Evolutionary conservation across 257 asterid genomes (phyloP), one percentile per base, ranked within the genome.

Genomic region (Lycium barbarum): DNA sequence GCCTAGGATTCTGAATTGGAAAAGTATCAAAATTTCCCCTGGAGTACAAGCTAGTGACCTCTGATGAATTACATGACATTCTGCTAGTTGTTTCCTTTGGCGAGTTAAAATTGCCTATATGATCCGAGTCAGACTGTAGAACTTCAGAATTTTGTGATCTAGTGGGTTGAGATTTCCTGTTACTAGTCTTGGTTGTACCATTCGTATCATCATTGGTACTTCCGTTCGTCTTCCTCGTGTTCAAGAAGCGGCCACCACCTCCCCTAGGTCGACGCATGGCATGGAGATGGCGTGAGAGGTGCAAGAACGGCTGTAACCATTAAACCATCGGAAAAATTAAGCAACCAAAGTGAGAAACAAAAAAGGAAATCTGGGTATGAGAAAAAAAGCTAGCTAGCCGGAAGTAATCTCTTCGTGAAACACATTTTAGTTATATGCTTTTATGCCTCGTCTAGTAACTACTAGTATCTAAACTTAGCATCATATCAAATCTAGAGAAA

Each of bases 201-300:
- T 67, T 84, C 10, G 81, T 73, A 43, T 80, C 43, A 36, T 40
- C 45, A 3, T 61, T 61, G 43, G 17, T 35, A 66, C 63, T 51
- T 76, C 51, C 83, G 7, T 84, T 59, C 13, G 6, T 11, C 67
- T 88, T 87, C 90, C 88, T 92, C 11, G 91, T 88, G 91, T 93
- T 92, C 10, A 88, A 79, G 82, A 93, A 93, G 72, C 95, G 93
- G 0, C 97, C 97, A 10, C 97, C 94, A 18, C 95, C 89, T 20
- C 97, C 96, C 66, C 96, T 88, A 10, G 92, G 94, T 80, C 95
- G 84, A 49, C 92, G 49, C 58, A 83, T 58, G 12, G 90, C 90
- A 79, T 88, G 90, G 71, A 73, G 71, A 62, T 87, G 90, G n/a
- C 90, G 87, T 0, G 90, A 93, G 76, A 92, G 94, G 40, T 93